Conservation (phyloP, 352 stramenopile genomes). For the Globisporangium polare region DNA sequence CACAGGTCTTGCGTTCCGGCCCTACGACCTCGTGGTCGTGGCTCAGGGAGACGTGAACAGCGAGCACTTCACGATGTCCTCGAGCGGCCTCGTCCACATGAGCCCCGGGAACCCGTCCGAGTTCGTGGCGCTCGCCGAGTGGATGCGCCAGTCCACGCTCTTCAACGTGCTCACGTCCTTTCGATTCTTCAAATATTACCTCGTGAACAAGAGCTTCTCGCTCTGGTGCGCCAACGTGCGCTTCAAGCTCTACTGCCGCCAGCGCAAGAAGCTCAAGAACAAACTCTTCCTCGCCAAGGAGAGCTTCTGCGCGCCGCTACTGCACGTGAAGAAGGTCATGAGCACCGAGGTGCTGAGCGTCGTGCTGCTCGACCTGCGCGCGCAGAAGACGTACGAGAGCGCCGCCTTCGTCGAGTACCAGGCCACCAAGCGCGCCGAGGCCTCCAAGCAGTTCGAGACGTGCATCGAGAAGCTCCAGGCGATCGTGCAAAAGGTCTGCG, state of each 20-base stretch:
- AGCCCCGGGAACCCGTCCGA: constrained; percentile 78
- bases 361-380: constrained; percentile 73
- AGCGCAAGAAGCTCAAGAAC: constrained; percentile 80
- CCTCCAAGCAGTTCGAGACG: constrained; percentile 87
- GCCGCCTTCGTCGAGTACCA: constrained; percentile 90
- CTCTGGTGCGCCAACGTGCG: constrained; percentile 88
- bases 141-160: constrained; percentile 92
- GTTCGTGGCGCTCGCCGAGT: constrained; percentile 92
- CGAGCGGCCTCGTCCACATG: constrained; percentile 77
- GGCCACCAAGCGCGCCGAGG: constrained; percentile 76
- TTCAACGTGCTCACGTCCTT: constrained; percentile 95
- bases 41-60: constrained; percentile 64
- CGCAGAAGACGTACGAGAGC: constrained; percentile 89
- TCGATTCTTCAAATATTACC: constrained; percentile 93
- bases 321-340: constrained; percentile 89
- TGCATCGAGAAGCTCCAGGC: constrained; percentile 90
- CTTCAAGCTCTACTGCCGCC: constrained; percentile 88
- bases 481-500: constrained; percentile 87
- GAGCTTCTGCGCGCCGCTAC: constrained; percentile 83
- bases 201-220: constrained; percentile 90
- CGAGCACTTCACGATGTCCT: constrained; percentile 92
- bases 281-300: constrained; percentile 89
- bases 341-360: constrained; percentile 81
- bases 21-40: constrained; percentile 92
- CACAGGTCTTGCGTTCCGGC: constrained; percentile 72